Evolutionary conservation across 1,284 basidiomycete species (phyloP).

Genomic region (Heterobasidion occidentale): DNA sequence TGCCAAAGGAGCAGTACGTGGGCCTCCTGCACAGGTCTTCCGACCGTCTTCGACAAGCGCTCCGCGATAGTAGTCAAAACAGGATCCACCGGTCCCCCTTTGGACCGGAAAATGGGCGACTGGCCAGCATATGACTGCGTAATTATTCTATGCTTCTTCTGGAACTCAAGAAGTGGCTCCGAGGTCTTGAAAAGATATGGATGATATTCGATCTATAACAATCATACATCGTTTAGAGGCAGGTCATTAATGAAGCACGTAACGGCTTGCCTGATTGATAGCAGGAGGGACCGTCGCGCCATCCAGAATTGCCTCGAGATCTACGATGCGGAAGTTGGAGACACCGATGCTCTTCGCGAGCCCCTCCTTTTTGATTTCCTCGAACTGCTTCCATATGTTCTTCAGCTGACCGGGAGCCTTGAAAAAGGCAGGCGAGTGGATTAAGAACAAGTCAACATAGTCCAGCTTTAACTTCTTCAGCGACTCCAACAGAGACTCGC

Average conservation of each 20-base stretch:
- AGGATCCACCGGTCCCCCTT: conserved; percentile 48
- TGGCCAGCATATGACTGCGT: conserved; percentile 64
- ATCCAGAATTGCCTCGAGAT: conserved; percentile 57
- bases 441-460: conserved; percentile 73
- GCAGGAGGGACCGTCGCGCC: conserved; percentile 55
- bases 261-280: conserved; percentile 64
- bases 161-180: conserved; percentile 44
- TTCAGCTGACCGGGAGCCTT: conserved; percentile 31
- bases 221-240: not conserved
- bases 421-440: conserved; percentile 52
- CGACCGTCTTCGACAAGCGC: conserved; percentile 17
- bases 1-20: conserved; percentile 30
- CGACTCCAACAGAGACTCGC: conserved; percentile 42
- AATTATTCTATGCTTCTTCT: conserved; percentile 55
- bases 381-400: conserved; percentile 66
- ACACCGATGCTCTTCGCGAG: conserved; percentile 78
- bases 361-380: conserved; percentile 58
- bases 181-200: conserved; percentile 65
- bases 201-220: conserved; percentile 69
- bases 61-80: conserved; percentile 23
- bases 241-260: not conserved
- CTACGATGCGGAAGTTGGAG: conserved; percentile 68
- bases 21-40: conserved; percentile 22
- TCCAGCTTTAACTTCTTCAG: conserved; percentile 53
- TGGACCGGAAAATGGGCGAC: conserved; percentile 47